Evolutionary conservation across 305 asterid genomes (phyloP).

Genomic region (Rubia peregrina): DNA sequence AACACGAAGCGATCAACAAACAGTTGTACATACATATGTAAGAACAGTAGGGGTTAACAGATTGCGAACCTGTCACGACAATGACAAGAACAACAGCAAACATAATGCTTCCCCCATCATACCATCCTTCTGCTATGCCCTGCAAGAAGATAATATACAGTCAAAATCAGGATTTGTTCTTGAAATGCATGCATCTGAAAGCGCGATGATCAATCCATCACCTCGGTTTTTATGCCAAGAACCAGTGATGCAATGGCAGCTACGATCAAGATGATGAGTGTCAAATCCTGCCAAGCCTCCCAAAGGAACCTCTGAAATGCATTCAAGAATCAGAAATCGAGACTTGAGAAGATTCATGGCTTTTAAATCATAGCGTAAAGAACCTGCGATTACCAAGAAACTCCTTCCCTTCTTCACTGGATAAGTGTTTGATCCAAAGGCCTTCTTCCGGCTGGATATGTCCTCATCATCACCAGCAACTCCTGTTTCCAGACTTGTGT

Average conservation of each 20-base stretch:
- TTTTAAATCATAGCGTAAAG: constrained; percentile 3
- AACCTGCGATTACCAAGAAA: constrained; percentile 45
- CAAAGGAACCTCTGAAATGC: constrained; percentile 64
- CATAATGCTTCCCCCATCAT: constrained; percentile 95
- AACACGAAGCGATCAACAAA: constrained; percentile 5
- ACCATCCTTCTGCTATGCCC: constrained; percentile 90
- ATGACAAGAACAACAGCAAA: constrained; percentile 95
- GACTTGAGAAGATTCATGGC: neutral
- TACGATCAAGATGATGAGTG: constrained; percentile 76
- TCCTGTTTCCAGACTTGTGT: constrained; percentile 33
- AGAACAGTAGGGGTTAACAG: neutral
- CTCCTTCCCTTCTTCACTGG: constrained; percentile 81
- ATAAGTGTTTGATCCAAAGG: constrained; percentile 85
- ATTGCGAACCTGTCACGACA: constrained; percentile 64
- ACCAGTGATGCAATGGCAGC: constrained; percentile 79
- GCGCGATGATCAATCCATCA: constrained; percentile 14
- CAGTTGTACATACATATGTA: neutral
- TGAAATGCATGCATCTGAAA: neutral
- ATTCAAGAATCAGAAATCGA: constrained; percentile 12
- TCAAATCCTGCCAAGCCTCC: constrained; percentile 95
- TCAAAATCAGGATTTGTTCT: neutral
- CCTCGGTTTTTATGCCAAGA: constrained; percentile 90
- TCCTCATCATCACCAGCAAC: constrained; percentile 49
- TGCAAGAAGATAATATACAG: constrained; percentile 17
- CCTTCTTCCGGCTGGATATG: constrained; percentile 42